Evolutionary conservation across 805 yeast species (phyloP).

Genomic region (Cephaloascus albidus): DNA sequence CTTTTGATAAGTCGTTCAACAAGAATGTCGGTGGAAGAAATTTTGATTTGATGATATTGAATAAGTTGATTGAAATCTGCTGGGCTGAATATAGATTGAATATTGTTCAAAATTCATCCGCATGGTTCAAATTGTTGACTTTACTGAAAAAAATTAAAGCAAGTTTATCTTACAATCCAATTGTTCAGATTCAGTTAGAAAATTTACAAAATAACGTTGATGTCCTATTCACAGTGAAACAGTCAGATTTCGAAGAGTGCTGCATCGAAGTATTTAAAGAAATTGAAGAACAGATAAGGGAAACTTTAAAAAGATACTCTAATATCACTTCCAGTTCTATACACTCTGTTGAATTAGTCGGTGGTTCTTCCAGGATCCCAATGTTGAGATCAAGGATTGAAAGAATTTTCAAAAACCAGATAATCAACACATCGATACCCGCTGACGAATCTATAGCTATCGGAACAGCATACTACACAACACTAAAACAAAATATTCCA

Average conservation of each 20-base stretch:
- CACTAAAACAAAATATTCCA: neutral
- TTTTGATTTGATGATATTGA: constrained; percentile 1
- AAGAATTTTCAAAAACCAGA: neutral
- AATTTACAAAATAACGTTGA: neutral
- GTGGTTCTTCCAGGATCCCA: neutral
- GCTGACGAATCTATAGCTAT: neutral
- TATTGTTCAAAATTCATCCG: neutral
- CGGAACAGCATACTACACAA: neutral
- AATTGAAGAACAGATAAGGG: neutral
- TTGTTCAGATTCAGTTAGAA: neutral
- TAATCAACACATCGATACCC: neutral
- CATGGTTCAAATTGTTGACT: neutral
- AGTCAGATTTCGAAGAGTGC: neutral
- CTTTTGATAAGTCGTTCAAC: neutral
- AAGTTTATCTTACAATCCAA: neutral
- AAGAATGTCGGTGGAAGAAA: neutral
- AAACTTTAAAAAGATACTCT: neutral
- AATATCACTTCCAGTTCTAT: neutral
- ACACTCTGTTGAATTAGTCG: neutral
- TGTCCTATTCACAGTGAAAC: neutral
- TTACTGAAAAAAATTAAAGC: neutral
- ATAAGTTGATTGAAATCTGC: constrained; percentile 2
- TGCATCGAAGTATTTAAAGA: neutral
- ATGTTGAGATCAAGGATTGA: neutral
- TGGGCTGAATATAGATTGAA: neutral